Evolutionary conservation across 208 protist species (phyloP), one percentile per base, ranked within the genome.

Genomic region (Leishmania amazonensis): DNA sequence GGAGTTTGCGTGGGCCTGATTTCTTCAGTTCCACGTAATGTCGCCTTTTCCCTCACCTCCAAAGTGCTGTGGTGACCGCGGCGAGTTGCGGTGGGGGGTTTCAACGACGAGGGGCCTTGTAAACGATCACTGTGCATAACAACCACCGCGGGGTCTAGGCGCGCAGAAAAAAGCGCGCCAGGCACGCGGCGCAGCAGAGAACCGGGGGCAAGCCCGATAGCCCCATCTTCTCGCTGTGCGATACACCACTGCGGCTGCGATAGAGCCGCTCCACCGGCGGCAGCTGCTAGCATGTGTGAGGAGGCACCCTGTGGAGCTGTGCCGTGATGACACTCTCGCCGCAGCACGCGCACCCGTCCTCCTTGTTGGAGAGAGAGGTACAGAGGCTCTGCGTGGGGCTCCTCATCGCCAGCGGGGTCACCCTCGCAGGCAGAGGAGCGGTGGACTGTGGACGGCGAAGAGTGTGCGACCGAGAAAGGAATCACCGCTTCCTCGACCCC

Each of bases 231-330:
- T 2, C 76, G 74, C 62, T 92, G 87, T 19, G 89, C 89, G 9
- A 92, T 83, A 64, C 89, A 92, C 89, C 89, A 92, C 72, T 82
- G 71, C 51, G 76, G 45, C 38, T 73, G 47, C 42, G n/a, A 35
- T 19, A 40, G 53, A 28, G 21, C 31, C 5, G 76, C 42, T 1
- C 28, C 53, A 57, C n/a, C 74, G 40, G 8, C 49, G 21, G 28
- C 13, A 45, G 31, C 40, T 60, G 13, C 17, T 8, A 57, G 49
- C 51, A 11, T 13, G 35, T 76, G 49, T 45, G 51, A 42, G 49
- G 72, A 9, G 51, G 72, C 49, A 35, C 28, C 21, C 53, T 47
- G 5, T 47, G 51, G 38, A 45, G 51, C 8, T 17, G 42, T 64
- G 24, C 78, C 31, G 67, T 60, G 47, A 5, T 53, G 42, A n/a